Conservation (phyloP, 768 basidiomycete species). For the Coprinopsis marcescibilis region DNA sequence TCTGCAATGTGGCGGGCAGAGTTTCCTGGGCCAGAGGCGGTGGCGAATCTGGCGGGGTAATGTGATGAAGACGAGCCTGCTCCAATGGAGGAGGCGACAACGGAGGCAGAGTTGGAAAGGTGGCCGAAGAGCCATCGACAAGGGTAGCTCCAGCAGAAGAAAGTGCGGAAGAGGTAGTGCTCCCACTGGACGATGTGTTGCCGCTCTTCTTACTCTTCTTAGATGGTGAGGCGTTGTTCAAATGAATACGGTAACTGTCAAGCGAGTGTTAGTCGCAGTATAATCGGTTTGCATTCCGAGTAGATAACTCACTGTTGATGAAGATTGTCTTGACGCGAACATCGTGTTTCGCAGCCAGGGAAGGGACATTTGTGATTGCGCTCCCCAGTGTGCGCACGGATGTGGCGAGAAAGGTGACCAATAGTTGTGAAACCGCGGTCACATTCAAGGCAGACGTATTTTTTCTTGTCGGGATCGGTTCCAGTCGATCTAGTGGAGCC, state of each 20-base stretch:
- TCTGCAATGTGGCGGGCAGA: slow-evolving; percentile 35
- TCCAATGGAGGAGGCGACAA: slow-evolving; percentile 39
- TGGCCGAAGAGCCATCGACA: slow-evolving; percentile 2
- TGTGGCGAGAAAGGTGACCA: slow-evolving; percentile 83
- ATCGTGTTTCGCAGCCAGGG: slow-evolving; percentile 90
- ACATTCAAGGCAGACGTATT: slow-evolving; percentile 67
- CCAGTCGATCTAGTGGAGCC: no score
- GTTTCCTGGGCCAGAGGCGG: slow-evolving; percentile 50
- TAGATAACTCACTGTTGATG: slow-evolving; percentile 46
- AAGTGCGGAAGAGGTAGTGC: no score
- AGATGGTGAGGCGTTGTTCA: no score
- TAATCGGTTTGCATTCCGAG: background rate
- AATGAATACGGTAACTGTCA: slow-evolving; percentile 67
- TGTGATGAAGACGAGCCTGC: slow-evolving; percentile 31
- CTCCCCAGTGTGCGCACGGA: slow-evolving; percentile 89
- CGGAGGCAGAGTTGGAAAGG: slow-evolving; percentile 20
- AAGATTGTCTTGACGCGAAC: slow-evolving; percentile 86
- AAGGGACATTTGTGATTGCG: slow-evolving; percentile 91
- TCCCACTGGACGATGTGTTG: no score
- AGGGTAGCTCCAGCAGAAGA: no score
- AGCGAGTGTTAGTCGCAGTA: slow-evolving; percentile 2
- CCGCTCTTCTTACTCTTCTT: no score
- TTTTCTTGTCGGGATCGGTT: no score
- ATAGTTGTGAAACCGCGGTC: slow-evolving; percentile 80
- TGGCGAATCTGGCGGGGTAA: slow-evolving; percentile 49